Evolutionary conservation across 225 moss, liverwort and hornwort genomes (phyloP).

Genomic region (Bryoerythrophyllum caledonicum): DNA sequence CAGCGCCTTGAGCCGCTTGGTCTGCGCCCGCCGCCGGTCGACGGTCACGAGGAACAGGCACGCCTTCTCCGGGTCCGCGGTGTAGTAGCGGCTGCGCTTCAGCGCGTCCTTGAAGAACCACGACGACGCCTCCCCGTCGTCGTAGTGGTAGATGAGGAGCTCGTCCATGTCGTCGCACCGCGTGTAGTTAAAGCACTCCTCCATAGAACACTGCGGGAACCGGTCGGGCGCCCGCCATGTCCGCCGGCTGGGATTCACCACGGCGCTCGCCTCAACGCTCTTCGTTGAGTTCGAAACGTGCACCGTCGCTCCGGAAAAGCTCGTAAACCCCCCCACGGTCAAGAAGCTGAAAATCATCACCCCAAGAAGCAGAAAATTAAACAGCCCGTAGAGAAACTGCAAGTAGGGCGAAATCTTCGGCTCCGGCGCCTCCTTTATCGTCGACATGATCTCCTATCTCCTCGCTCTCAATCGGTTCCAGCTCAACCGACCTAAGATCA

Average conservation of each 20-base stretch:
- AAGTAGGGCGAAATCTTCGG: conserved; percentile 38
- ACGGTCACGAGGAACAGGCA: conserved; percentile 47
- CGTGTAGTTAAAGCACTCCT: conserved; percentile 44
- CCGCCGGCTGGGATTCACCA: too few species aligned
- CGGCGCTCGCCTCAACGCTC: too few species aligned
- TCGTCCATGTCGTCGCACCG: conserved; percentile 43
- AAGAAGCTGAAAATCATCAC: conserved; percentile 38
- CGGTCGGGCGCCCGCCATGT: conserved; percentile 27
- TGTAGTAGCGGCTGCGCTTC: conserved; percentile 36
- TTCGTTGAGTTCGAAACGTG: not conserved
- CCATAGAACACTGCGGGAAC: conserved; percentile 41
- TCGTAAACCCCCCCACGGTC: conserved; percentile 25
- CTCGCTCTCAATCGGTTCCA: not conserved
- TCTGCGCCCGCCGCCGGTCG: conserved; percentile 21
- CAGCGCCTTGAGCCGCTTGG: conserved; percentile 1
- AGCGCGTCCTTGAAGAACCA: conserved; percentile 47
- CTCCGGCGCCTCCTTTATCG: conserved; percentile 37
- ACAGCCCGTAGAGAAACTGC: conserved; percentile 45
- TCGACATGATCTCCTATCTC: conserved; percentile 35
- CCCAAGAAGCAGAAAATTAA: conserved; percentile 31
- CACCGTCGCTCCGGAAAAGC: not conserved
- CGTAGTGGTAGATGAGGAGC: conserved; percentile 43
- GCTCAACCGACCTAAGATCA: not conserved
- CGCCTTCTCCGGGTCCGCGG: conserved; percentile 35
- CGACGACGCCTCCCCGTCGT: not conserved